Percentiles rank a stretch among this genome's conserved stretches.
Conservation (phyloP, 495 filamentous ascomycete species). For the Hypoxylon lenormandii region DNA sequence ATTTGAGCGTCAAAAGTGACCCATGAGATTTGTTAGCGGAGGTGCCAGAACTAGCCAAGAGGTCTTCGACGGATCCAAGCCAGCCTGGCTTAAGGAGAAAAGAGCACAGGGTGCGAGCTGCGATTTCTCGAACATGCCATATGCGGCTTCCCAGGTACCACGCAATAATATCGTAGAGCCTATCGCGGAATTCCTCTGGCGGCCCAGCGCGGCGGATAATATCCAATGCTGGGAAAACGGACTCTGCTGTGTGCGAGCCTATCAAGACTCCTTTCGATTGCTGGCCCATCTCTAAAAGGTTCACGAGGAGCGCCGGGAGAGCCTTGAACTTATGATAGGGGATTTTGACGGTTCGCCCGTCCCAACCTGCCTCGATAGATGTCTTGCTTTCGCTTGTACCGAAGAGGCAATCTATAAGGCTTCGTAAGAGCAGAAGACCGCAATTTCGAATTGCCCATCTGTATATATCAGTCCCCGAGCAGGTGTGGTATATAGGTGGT, state of each 20-base stretch:
- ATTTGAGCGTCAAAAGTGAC: slow-evolving; percentile 68
- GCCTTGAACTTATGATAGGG: slow-evolving; percentile 79
- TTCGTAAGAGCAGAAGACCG: slow-evolving; percentile 86
- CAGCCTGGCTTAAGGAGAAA: slow-evolving; percentile 68
- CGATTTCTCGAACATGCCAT: slow-evolving; percentile 92
- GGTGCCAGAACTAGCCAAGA: slow-evolving; percentile 58
- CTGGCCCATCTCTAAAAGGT: slow-evolving; percentile 67
- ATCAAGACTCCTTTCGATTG: slow-evolving; percentile 54
- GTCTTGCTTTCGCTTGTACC: slow-evolving; percentile 71
- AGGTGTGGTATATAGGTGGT: neutral
- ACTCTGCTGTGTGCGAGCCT: slow-evolving; percentile 68
- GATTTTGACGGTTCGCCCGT: slow-evolving; percentile 62
- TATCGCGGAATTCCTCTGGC: slow-evolving; percentile 59
- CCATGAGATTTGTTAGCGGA: slow-evolving; percentile 73
- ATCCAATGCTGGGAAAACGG: slow-evolving; percentile 87
- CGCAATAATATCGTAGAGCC: slow-evolving; percentile 63
- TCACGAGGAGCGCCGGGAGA: slow-evolving; percentile 74
- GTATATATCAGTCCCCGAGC: slow-evolving; percentile 27
- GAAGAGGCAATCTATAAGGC: slow-evolving; percentile 79
- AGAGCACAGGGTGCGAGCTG: slow-evolving; percentile 81
- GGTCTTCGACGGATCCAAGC: slow-evolving; percentile 57
- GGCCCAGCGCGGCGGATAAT: slow-evolving; percentile 76
- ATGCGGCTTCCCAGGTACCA: slow-evolving; percentile 75
- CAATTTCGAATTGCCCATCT: slow-evolving; percentile 96
- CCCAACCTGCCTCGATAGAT: slow-evolving; percentile 63